phyloP scores from a whole-genome alignment of 2,329 filamentous ascomycete genomes.

The Blastomyces percursus region DNA sequence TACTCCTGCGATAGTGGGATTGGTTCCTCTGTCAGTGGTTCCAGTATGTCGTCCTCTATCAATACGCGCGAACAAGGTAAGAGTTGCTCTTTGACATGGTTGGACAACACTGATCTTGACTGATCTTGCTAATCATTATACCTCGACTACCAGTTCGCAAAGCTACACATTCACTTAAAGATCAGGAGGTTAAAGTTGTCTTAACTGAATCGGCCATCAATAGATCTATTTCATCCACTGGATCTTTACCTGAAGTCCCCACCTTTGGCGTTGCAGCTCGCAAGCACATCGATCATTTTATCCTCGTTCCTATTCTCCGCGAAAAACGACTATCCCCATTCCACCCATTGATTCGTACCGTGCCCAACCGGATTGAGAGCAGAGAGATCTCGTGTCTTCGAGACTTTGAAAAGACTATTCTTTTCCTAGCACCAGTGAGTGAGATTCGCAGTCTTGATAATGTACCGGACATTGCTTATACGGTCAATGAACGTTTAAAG shows the following conservation, averaged over 20 bases:
- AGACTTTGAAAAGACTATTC: conserved; percentile 85
- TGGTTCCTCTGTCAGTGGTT: conserved; percentile 65
- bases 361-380: conserved; percentile 66
- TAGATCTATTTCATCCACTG: conserved; percentile 44
- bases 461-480: conserved; percentile 58
- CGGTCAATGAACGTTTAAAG: conserved; percentile 53
- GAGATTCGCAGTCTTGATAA: conserved; percentile 37
- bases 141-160: conserved; percentile 9
- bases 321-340: conserved; percentile 67
- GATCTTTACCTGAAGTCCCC: conserved; percentile 42
- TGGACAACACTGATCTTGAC: conserved; percentile 9
- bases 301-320: conserved; percentile 64
- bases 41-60: conserved; percentile 34
- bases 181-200: background rate
- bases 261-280: conserved; percentile 58
- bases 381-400: conserved; percentile 84
- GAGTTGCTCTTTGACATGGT: conserved; percentile 30
- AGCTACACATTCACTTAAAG: background rate
- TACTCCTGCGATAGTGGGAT: conserved; percentile 80
- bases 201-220: conserved; percentile 47
- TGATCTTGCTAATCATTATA: conserved; percentile 5
- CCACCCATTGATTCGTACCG: conserved; percentile 64
- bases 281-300: conserved; percentile 68
- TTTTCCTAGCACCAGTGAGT: conserved; percentile 93
- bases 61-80: conserved; percentile 37